Evolutionary conservation across 2,329 filamentous ascomycete genomes (phyloP).

Genomic region (Arachnopeziza araneosa): DNA sequence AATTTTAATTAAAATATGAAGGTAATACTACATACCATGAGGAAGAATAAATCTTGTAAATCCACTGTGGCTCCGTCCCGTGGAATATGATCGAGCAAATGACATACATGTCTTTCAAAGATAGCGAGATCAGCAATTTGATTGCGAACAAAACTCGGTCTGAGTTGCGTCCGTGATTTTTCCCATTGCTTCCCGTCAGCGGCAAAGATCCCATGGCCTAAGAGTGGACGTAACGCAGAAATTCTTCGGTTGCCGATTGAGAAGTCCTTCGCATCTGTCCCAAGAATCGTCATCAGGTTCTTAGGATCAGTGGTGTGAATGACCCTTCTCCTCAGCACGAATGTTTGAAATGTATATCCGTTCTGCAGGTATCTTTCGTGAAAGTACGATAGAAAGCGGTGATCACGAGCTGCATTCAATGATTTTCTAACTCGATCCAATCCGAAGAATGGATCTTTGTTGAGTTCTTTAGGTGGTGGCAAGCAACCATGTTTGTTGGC

Average conservation of each 20-base stretch:
- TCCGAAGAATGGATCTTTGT: not conserved
- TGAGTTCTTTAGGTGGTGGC: not conserved
- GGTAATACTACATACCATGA: not conserved
- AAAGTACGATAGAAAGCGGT: not conserved
- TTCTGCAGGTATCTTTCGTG: not conserved
- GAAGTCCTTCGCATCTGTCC: slow-evolving; percentile 51
- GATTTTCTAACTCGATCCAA: not conserved
- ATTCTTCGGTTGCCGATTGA: slow-evolving; percentile 42
- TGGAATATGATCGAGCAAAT: slow-evolving; percentile 54
- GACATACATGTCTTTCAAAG: slow-evolving; percentile 54
- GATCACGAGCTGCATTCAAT: not conserved
- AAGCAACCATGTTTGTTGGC: not conserved
- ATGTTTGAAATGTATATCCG: not conserved
- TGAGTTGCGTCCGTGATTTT: slow-evolving; percentile 37
- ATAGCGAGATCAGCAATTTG: slow-evolving; percentile 45
- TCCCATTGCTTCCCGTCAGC: slow-evolving; percentile 48
- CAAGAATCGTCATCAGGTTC: slow-evolving; percentile 52
- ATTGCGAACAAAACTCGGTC: slow-evolving; percentile 44
- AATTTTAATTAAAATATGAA: not conserved
- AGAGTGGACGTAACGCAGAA: slow-evolving; percentile 38
- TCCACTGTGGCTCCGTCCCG: slow-evolving; percentile 49
- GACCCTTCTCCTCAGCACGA: slow-evolving; percentile 28
- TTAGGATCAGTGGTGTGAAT: slow-evolving; percentile 48
- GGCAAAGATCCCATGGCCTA: slow-evolving; percentile 53
- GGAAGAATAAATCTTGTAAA: slow-evolving; percentile 56